Evolutionary conservation across 345 rosid species (phyloP).

Genomic region (Populus davidiana): DNA sequence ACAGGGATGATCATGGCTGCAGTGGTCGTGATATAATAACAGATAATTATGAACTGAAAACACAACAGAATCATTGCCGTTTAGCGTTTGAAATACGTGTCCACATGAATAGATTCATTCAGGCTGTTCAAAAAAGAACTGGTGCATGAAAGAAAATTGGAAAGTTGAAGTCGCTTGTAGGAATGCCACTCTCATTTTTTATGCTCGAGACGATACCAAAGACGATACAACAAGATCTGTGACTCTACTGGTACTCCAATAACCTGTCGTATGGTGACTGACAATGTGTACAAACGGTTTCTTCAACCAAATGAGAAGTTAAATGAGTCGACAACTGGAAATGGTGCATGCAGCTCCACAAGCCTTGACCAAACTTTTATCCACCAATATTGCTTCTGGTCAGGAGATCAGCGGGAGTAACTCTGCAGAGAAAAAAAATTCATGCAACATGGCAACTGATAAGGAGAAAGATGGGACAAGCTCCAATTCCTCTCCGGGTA

Average conservation of each 20-base stretch:
- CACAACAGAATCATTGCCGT: no score
- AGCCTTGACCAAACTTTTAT: constrained; percentile 26
- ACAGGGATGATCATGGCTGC: no score
- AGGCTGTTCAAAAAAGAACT: no score
- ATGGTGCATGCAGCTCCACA: constrained; percentile 26
- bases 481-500: constrained; percentile 38
- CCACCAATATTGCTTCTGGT: constrained; percentile 25
- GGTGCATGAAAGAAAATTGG: no score
- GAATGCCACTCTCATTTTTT: no score
- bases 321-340: constrained; percentile 32
- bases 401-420: constrained; percentile 22
- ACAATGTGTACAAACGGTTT: constrained; percentile 33
- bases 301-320: constrained; percentile 30
- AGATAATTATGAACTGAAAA: no score
- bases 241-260: constrained; percentile 43
- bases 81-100: no score
- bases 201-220: no score
- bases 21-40: no score
- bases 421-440: constrained; percentile 33
- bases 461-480: constrained; percentile 36
- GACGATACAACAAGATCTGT: constrained; percentile 13
- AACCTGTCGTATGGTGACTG: constrained; percentile 35
- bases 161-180: no score
- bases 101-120: no score
- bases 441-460: constrained; percentile 20